phyloP scores from a whole-genome alignment of 495 filamentous ascomycete genomes.

The Immersiella caudata region DNA sequence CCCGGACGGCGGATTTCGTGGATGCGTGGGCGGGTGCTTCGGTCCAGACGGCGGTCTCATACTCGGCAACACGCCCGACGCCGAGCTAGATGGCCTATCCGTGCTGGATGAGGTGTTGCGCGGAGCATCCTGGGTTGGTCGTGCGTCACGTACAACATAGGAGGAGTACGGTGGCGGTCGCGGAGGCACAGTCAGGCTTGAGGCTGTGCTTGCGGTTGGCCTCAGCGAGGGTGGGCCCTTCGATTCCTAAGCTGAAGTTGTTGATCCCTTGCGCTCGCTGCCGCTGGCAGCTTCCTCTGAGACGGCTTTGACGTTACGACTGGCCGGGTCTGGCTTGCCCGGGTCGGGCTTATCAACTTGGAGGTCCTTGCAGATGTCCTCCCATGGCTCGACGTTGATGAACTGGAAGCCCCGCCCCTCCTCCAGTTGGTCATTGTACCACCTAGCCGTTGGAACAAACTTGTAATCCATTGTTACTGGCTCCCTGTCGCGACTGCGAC shows the following conservation, averaged over 20 bases:
- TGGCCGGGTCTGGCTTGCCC: not conserved
- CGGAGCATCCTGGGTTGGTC: too few relatives aligned
- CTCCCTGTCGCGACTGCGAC: constrained; percentile 7
- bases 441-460: constrained; percentile 45
- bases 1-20: not conserved
- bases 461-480: constrained; percentile 36
- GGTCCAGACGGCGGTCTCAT: not conserved
- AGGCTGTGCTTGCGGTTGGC: not conserved
- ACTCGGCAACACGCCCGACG: not conserved
- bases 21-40: not conserved
- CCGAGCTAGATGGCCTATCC: not conserved
- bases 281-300: not conserved
- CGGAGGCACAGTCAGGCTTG: too few relatives aligned
- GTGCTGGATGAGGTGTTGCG: too few relatives aligned
- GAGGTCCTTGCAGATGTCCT: constrained; percentile 35
- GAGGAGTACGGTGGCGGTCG: too few relatives aligned
- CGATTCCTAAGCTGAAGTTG: constrained; percentile 13
- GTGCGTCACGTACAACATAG: too few relatives aligned
- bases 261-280: not conserved
- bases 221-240: not conserved
- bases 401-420: constrained; percentile 47
- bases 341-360: constrained; percentile 24
- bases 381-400: constrained; percentile 42
- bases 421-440: constrained; percentile 46
- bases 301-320: not conserved